Evolutionary conservation across 768 basidiomycete species (phyloP), one percentile per base, ranked within the genome.

Genomic region (Russula earlei): DNA sequence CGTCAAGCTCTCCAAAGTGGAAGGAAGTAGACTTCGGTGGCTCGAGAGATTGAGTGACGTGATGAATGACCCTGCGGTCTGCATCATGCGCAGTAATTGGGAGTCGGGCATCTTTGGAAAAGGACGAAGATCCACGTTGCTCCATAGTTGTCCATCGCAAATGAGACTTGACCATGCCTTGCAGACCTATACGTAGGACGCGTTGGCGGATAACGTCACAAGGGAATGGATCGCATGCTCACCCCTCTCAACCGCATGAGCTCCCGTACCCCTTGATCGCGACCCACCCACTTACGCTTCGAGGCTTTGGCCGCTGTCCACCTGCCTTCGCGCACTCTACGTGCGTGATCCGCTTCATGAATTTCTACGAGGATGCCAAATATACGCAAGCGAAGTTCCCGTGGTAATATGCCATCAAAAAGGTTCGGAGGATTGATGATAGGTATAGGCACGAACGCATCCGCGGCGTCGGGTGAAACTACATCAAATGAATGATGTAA

Each of bases 131-230:
- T 87, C 77, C 33, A 89, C 72, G 54, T 77, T 66, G 42, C 70
- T 64, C 92, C 92, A 94, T n/a, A 94, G 75, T 64, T 91, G 87
- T 14, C 91, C 91, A 67, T 95, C 92, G 62, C 84, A 82, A 24
- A 84, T 81, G 37, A 93, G 78, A 2, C 71, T 67, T 50, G 79
- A 82, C 91, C 91, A 95, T 10, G 74, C 64, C 66, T 79, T 85
- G 27, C 85, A 92, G 11, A 91, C 85, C 87, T 91, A 52, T 42
- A 47, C 63, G 42, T 59, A 63, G 36, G 14, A 41, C n/a, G 55
- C 24, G 42, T 56, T 38, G 45, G 51, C 19, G 20, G 24, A 37
- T 33, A 25, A 48, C 44, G 46, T 22, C n/a, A 42, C 49, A 38
- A 45, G 29, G 49, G 46, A 7, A 40, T 27, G 20, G 3, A 34